These are phyloP conservation scores for Globisporangium okanoganense DNA, from an alignment of 352 stramenopile genomes.

Conservation along the genomic window DNA sequence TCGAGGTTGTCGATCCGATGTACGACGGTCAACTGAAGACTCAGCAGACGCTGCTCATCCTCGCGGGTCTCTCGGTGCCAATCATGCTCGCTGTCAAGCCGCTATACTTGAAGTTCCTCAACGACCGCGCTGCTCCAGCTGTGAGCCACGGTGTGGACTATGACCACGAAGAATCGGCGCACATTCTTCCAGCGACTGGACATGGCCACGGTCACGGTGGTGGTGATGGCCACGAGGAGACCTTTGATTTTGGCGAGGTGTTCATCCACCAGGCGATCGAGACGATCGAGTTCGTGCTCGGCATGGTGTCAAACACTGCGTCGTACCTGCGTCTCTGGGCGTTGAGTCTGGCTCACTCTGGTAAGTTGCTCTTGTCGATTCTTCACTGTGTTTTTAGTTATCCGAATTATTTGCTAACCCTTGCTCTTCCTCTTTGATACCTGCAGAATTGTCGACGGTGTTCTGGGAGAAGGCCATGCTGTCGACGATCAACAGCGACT, in stretches of 20 bases:
- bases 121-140: conserved; percentile 49
- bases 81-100: conserved; percentile 96
- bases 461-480: conserved; percentile 99
- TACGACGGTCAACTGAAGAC: conserved; percentile 91
- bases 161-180: conserved; percentile 71
- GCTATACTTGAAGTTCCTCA: conserved; percentile 83
- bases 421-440: conserved; percentile 31
- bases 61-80: conserved; percentile 95
- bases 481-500: conserved; percentile 95
- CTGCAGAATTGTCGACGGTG: conserved; percentile 77
- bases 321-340: conserved; percentile 99
- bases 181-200: conserved; percentile 36
- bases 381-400: not conserved
- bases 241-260: conserved; percentile 96
- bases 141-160: conserved; percentile 72
- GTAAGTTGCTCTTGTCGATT: conserved; percentile 19
- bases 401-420: not conserved
- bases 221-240: conserved; percentile 48
- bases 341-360: conserved; percentile 97
- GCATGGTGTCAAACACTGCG: conserved; percentile 99
- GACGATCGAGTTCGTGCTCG: conserved; percentile 99
- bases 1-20: conserved; percentile 93
- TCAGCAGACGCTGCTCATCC: conserved; percentile 89
- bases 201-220: conserved; percentile 39
- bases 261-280: conserved; percentile 99